These are phyloP conservation scores for Lobosporangium transversale DNA, from an alignment of 192 early-diverging fungal genomes.

Conservation along the genomic window DNA sequence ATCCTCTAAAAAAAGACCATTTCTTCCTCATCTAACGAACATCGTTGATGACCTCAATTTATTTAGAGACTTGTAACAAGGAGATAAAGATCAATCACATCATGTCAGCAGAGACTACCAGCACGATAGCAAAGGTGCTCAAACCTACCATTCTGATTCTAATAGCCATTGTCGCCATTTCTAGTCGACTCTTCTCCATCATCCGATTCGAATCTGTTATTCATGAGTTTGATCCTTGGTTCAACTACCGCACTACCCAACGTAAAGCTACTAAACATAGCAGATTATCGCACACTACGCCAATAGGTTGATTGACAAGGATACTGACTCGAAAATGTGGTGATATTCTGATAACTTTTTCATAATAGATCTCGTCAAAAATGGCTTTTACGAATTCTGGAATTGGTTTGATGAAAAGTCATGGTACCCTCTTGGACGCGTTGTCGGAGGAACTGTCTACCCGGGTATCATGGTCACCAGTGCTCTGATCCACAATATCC, in stretches of 20 bases:
- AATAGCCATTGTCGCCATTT: conserved; percentile 87
- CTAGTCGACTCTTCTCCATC: conserved; percentile 95
- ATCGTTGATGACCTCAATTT: no score
- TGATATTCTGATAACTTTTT: no score
- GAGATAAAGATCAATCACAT: not conserved
- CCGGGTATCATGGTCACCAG: conserved; percentile 99
- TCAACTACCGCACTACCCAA: conserved; percentile 97
- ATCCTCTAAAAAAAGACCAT: no score
- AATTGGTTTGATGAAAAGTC: conserved; percentile 99
- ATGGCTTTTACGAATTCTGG: conserved; percentile 98
- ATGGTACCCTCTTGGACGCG: conserved; percentile 98
- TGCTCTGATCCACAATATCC: conserved; percentile 92
- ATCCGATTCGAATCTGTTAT: conserved; percentile 98
- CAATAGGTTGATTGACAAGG: no score
- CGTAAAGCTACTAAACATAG: conserved; percentile 28
- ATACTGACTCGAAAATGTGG: no score
- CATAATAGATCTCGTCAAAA: conserved; percentile 78
- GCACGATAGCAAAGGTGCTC: conserved; percentile 62
- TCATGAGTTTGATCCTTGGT: conserved; percentile 99
- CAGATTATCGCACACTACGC: no score
- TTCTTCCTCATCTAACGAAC: no score
- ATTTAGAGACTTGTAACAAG: no score
- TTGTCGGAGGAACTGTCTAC: conserved; percentile 99
- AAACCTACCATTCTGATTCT: conserved; percentile 89
- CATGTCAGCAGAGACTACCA: conserved; percentile 48